Conservation (phyloP, 441 rosid species). For the Bocquillonia castaneifolia region DNA sequence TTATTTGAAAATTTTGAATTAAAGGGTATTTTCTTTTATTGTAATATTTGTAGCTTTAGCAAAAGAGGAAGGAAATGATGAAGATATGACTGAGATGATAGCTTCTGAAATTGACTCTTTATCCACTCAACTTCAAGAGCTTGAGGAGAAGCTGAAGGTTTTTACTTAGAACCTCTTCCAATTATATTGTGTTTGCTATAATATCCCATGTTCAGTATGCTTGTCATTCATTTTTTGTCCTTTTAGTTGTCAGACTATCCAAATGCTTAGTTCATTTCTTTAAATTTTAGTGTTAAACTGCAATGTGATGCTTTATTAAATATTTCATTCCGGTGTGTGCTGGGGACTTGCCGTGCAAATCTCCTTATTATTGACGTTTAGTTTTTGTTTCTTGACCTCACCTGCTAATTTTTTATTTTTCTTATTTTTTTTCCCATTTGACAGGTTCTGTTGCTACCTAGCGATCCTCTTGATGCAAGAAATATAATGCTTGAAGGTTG, state of each 20-base stretch:
- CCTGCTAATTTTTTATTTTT: neutral
- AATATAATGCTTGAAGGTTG: conserved; percentile 97
- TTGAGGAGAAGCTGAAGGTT: conserved; percentile 86
- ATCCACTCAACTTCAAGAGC: conserved; percentile 51
- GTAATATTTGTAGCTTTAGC: conserved; percentile 49
- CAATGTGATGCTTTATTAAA: conserved; percentile 2
- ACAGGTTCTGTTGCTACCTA: conserved; percentile 78
- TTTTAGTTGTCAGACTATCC: neutral
- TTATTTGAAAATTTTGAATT: neutral
- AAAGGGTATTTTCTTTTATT: conserved; percentile 14
- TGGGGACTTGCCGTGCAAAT: neutral
- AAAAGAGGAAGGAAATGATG: conserved; percentile 69
- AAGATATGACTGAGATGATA: conserved; percentile 94
- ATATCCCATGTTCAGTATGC: neutral
- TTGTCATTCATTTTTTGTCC: neutral
- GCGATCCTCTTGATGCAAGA: conserved; percentile 88
- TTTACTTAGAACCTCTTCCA: conserved; percentile 13
- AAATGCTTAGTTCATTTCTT: neutral
- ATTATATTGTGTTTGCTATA: neutral
- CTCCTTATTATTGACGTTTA: conserved; percentile 13
- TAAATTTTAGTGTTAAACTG: neutral
- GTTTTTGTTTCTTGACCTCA: conserved; percentile 4
- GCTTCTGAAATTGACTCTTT: conserved; percentile 63
- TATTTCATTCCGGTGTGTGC: neutral
- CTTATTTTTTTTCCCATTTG: conserved; percentile 11